Base-by-base conservation (phyloP, 495 filamentous ascomycete genomes). In the Aspergillus avenaceus region DNA sequence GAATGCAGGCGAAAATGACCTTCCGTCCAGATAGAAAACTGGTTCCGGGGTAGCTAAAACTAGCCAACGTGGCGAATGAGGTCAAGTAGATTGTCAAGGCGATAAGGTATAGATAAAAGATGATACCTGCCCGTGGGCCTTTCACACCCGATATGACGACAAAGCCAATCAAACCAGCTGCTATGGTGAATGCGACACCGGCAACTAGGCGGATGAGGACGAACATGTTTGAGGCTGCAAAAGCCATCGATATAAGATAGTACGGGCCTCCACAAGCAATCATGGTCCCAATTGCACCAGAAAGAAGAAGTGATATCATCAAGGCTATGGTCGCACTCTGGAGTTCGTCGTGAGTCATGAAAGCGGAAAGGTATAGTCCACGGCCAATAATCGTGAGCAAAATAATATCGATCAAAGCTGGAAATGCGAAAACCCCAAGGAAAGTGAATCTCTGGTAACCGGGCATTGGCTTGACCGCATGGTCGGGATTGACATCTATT, bases 211-310 rank as follows among this genome's bases (percentile, higher is more conserved):
- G 70, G 21, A 77, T 80, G 2, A 83, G 62, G 12, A 84, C 72
- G 48, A 83, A 83, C 70, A 82, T 77, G 42, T 82, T 83, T 31
- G 78, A 77, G 7, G 79, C 80, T 8, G 78, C 72, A 55, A 83
- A 84, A 1, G 78, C 79, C 71, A 78, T 81, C 5, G 75, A 76
- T 27, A 79, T 70, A 16, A 84, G 71, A 54, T 84, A 84, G 63
- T 83, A 84, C 1, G 72, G 76, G 0, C 80, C 81, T 42, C 79
- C 79, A 37, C 70, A 76, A 34, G 72, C 72, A 48, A 84, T 81
- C 79, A 76, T 81, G 0, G 80, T 79, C 16, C 80, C 80, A 41
- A 83, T 74, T 3, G 71, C 80, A 52, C 80, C 81, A 5, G 71
- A 80, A 18, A 82, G 59, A 8, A 83, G 58, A 19, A 84, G 59